Base-by-base conservation (phyloP, 208 protist genomes). In the Angomonas deanei region DNA sequence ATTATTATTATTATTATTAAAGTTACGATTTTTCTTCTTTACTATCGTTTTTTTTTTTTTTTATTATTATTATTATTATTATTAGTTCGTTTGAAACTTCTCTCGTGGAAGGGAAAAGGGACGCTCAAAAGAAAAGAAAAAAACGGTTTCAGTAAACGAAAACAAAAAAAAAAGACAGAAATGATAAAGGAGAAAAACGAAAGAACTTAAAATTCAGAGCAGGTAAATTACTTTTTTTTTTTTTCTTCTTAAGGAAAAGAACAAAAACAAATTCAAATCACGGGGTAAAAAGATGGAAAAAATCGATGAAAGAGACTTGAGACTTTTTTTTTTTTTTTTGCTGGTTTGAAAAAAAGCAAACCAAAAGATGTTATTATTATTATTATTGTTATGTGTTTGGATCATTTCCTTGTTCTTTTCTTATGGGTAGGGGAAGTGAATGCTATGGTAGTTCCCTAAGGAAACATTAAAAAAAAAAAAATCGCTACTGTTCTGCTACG, bases 371-470 rank as follows among this genome's bases (percentile, higher is more conserved):
- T 50, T 50, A 27, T 4, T 50, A 50, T 5, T 27, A 19, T 23
- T 50, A 50, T 50, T 50, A 27, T n/a, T 50, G 34, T 42, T 42
- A n/a, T 15, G 34, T 42, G 15, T 50, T 50, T 28, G 21, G 2
- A 32, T 56, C 3, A 32, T 56, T 56, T 56, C 26, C 3, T 32
- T 32, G 2, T 56, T 56, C 50, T 32, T 56, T 26, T 28, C 11
- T 53, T 53, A 53, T 53, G n/a, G 19, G 11, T 53, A 53, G 24
- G 50, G 30, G n/a, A n/a, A n/a, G n/a, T n/a, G n/a, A 56, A 56
- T 32, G 3, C 19, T 56, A 32, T 32, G 8, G 46, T 50, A 4
- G 46, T 32, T 5, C 21, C 19, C 21, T 11, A 4, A 56, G 30
- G 13, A 56, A 17, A 3, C 28, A 32, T 15, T 21, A 10, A 56